phyloP scores from a whole-genome alignment of 1,284 basidiomycete species.

The Psilocybe mexicana region DNA sequence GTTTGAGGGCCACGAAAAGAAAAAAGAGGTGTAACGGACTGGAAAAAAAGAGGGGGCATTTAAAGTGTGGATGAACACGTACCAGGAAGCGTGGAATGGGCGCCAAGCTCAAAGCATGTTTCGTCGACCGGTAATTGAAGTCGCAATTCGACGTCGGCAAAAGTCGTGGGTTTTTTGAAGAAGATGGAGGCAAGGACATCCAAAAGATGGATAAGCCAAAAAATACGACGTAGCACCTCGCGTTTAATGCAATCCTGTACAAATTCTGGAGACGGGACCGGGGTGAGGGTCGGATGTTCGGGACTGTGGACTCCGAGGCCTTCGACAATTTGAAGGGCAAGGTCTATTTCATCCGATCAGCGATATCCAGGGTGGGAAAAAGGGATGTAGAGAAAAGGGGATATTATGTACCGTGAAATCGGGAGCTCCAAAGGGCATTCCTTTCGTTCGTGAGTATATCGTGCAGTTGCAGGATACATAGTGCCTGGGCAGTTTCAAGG shows the following conservation, averaged over 20 bases:
- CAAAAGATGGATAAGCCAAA: constrained; percentile 71
- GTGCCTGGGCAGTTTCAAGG: constrained; percentile 68
- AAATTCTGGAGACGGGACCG: constrained; percentile 53
- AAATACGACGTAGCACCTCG: constrained; percentile 72
- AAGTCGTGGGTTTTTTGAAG: constrained; percentile 48
- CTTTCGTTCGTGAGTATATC: constrained; percentile 56
- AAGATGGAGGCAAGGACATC: constrained; percentile 52
- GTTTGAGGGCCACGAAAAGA: constrained; percentile 14
- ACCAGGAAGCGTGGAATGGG: constrained; percentile 65
- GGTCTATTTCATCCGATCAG: constrained; percentile 42
- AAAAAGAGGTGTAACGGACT: neutral
- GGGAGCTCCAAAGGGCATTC: constrained; percentile 35
- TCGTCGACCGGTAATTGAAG: constrained; percentile 75
- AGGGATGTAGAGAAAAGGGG: constrained; percentile 11
- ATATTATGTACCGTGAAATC: constrained; percentile 41
- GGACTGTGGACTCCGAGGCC: constrained; percentile 60
- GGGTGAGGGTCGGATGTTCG: constrained; percentile 54
- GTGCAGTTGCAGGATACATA: constrained; percentile 69
- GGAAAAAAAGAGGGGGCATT: constrained; percentile 3
- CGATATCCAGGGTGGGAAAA: constrained; percentile 16
- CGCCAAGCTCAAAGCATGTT: constrained; percentile 70
- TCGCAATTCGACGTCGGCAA: constrained; percentile 55
- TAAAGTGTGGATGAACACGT: constrained; percentile 23
- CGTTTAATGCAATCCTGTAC: constrained; percentile 63
- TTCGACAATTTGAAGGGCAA: constrained; percentile 67